phyloP scores from a whole-genome alignment of 345 rosid genomes.

The Pugionium dolabratum region DNA sequence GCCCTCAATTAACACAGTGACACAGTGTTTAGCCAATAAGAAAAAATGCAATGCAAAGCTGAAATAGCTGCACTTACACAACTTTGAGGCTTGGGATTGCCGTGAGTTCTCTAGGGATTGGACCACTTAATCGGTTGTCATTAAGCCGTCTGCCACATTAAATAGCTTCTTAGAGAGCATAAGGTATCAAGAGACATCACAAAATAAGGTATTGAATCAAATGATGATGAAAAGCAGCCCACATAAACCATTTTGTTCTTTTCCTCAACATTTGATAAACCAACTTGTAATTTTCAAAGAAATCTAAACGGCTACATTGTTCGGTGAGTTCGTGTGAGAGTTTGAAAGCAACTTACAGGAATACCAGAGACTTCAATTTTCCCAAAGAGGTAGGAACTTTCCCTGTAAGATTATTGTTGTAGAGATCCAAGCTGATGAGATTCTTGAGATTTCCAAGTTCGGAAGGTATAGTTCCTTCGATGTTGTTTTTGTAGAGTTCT shows the following conservation, averaged over 20 bases:
- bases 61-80: conserved; percentile 36
- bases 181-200: neutral
- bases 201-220: neutral
- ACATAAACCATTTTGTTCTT: neutral
- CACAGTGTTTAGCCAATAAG: neutral
- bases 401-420: conserved; percentile 83
- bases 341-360: conserved; percentile 54
- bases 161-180: conserved; percentile 11
- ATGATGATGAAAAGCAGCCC: conserved; percentile 1
- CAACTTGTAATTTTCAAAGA: neutral
- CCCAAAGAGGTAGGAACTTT: conserved; percentile 65
- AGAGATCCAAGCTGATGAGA: conserved; percentile 83
- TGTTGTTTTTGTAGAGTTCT: conserved; percentile 79
- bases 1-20: neutral
- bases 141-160: conserved; percentile 58
- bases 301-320: too few relatives aligned
- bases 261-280: conserved; percentile 9
- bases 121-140: conserved; percentile 75
- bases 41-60: neutral
- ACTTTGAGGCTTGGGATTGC: conserved; percentile 42
- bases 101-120: conserved; percentile 54
- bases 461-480: conserved; percentile 69
- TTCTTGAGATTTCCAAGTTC: conserved; percentile 78
- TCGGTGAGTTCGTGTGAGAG: neutral
- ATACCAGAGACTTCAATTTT: conserved; percentile 78